Percentiles rank a stretch among this genome's conserved stretches.
phyloP scores from a whole-genome alignment of 495 filamentous ascomycete species.

The Ramalina peruviana region DNA sequence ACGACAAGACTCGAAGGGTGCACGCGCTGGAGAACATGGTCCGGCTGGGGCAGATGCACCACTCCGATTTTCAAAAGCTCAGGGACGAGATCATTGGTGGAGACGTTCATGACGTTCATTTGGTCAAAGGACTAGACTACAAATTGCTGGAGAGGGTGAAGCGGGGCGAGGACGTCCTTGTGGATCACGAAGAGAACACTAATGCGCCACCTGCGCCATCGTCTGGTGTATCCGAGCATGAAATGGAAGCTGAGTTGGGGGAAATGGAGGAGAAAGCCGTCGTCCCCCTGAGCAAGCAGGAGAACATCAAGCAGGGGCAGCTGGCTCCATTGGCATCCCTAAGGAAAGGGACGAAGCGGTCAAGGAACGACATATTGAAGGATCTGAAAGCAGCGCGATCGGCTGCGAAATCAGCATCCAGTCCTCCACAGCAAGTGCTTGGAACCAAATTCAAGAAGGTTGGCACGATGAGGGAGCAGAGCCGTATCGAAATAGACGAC shows the following conservation, averaged over 20 bases:
- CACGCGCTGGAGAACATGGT: conserved; percentile 69
- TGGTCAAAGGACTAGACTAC: conserved; percentile 86
- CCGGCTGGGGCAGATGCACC: conserved; percentile 70
- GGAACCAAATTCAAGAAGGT: conserved; percentile 76
- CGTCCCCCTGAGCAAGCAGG: conserved; percentile 35
- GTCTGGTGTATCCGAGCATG: conserved; percentile 22
- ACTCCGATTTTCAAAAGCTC: conserved; percentile 56
- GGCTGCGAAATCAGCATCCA: conserved; percentile 41
- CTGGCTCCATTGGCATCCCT: conserved; percentile 50
- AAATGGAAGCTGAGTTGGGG: conserved; percentile 70
- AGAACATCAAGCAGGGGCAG: conserved; percentile 61
- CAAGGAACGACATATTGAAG: conserved; percentile 69
- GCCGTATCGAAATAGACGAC: conserved; percentile 61
- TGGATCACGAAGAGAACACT: conserved; percentile 14
- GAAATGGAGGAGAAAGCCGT: conserved; percentile 51
- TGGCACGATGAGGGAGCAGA: conserved; percentile 44
- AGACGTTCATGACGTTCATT: conserved; percentile 61
- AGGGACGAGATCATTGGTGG: conserved; percentile 69
- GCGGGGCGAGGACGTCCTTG: conserved; percentile 58
- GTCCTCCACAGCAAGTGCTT: conserved; percentile 38
- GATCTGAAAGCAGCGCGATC: conserved; percentile 63
- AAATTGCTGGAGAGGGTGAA: conserved; percentile 60
- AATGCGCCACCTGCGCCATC: conserved; percentile 15
- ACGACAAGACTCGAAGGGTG: conserved; percentile 42
- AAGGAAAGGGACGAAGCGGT: conserved; percentile 47